Conservation (phyloP, 305 asterid genomes). For the Fraxinus sp. region DNA sequence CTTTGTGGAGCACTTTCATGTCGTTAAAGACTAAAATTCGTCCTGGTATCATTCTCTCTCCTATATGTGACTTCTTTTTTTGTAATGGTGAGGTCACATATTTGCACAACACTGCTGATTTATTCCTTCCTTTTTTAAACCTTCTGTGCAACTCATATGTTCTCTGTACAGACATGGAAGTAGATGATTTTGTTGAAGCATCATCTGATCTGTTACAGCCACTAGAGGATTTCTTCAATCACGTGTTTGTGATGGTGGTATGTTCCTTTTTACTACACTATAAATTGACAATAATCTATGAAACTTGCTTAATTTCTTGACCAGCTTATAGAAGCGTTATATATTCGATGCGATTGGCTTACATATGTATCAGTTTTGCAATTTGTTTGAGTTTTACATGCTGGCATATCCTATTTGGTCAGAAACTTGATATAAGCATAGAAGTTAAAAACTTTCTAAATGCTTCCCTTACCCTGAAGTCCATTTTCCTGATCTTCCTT, state of each 20-base stretch:
- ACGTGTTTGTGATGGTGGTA: slow-evolving; percentile 97
- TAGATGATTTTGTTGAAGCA: slow-evolving; percentile 78
- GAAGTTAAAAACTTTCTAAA: background rate
- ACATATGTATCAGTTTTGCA: background rate
- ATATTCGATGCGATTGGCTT: background rate
- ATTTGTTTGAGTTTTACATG: background rate
- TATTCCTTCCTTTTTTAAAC: slow-evolving; percentile 9
- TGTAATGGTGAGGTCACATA: slow-evolving; percentile 7
- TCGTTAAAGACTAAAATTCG: slow-evolving; percentile 65
- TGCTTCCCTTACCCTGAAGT: background rate
- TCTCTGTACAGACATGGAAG: slow-evolving; percentile 67
- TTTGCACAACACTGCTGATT: background rate
- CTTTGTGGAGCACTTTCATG: slow-evolving; percentile 73
- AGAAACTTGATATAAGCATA: background rate
- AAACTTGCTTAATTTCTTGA: background rate
- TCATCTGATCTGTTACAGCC: slow-evolving; percentile 68
- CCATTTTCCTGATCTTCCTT: background rate
- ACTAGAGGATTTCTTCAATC: slow-evolving; percentile 77
- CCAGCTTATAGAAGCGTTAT: background rate
- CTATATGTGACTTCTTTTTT: slow-evolving; percentile 13
- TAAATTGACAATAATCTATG: background rate
- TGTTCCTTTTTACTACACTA: slow-evolving; percentile 26
- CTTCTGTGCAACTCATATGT: background rate
- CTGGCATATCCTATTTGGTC: background rate
- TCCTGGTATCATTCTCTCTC: slow-evolving; percentile 48